Evolutionary conservation across 495 filamentous ascomycete genomes (phyloP).

Genomic region (Aspergillus hancockii): DNA sequence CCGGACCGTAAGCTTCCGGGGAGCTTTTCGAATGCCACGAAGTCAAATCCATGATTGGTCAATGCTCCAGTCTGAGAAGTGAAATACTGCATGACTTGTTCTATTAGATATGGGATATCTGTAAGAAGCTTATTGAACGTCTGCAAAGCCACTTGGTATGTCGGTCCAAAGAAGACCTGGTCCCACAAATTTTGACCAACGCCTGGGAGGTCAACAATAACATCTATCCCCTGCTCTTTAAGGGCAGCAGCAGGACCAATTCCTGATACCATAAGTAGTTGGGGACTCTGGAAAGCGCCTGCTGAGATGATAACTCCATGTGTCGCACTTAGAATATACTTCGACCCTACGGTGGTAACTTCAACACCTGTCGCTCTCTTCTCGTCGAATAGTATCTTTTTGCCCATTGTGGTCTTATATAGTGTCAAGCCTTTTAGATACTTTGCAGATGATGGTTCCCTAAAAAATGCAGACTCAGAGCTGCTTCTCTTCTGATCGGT

Average conservation of each 20-base stretch:
- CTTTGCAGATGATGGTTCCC: background rate
- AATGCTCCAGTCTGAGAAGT: slow-evolving; percentile 33
- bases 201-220: slow-evolving; percentile 45
- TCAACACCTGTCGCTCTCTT: slow-evolving; percentile 23
- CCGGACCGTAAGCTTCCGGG: slow-evolving; percentile 20
- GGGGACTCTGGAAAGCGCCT: slow-evolving; percentile 51
- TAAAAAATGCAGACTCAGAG: slow-evolving; percentile 40
- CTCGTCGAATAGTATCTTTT: slow-evolving; percentile 40
- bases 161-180: slow-evolving; percentile 38
- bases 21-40: slow-evolving; percentile 51
- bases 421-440: slow-evolving; percentile 19
- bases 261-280: slow-evolving; percentile 53
- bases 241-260: slow-evolving; percentile 40
- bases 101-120: slow-evolving; percentile 13
- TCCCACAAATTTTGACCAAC: slow-evolving; percentile 57
- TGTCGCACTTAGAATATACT: slow-evolving; percentile 38
- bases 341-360: slow-evolving; percentile 9
- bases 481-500: slow-evolving; percentile 35
- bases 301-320: slow-evolving; percentile 59
- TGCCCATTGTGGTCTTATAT: slow-evolving; percentile 40
- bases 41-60: slow-evolving; percentile 46
- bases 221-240: slow-evolving; percentile 33
- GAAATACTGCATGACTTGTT: slow-evolving; percentile 14
- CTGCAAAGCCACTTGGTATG: slow-evolving; percentile 40
- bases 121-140: slow-evolving; percentile 31